These are phyloP conservation scores for Diaporthe helianthi DNA, from an alignment of 2,329 filamentous ascomycete genomes.

Conservation along the genomic window DNA sequence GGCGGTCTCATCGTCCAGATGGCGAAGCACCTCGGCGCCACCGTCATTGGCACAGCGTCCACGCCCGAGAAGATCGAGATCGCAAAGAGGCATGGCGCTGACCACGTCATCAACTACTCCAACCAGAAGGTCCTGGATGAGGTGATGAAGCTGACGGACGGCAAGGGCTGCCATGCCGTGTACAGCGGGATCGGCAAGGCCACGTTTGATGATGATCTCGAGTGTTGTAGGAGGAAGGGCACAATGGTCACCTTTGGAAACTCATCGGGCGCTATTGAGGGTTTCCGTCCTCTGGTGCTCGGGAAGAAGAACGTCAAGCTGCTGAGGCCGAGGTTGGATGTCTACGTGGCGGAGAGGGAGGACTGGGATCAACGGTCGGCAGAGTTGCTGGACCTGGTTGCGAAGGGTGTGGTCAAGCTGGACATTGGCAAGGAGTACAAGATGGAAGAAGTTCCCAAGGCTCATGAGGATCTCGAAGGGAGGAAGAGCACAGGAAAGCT, in stretches of 20 bases:
- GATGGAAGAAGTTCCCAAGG: conserved; percentile 33
- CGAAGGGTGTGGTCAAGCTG: conserved; percentile 34
- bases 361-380: conserved; percentile 52
- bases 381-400: conserved; percentile 35
- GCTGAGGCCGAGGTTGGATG: conserved; percentile 67
- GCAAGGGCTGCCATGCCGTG: conserved; percentile 76
- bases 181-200: conserved; percentile 86
- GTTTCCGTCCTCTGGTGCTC: conserved; percentile 54
- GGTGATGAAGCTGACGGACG: conserved; percentile 73
- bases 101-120: conserved; percentile 75
- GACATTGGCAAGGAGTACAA: conserved; percentile 35
- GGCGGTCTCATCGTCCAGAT: conserved; percentile 80
- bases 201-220: conserved; percentile 59
- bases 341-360: conserved; percentile 67
- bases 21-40: conserved; percentile 74
- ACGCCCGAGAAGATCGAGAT: conserved; percentile 75
- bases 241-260: conserved; percentile 72
- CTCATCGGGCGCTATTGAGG: conserved; percentile 67
- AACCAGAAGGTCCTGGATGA: conserved; percentile 62
- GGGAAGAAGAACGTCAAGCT: conserved; percentile 71
- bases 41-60: conserved; percentile 80
- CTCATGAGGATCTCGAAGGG: conserved; percentile 32
- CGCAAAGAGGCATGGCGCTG: conserved; percentile 74
- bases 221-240: conserved; percentile 58
- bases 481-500: conserved; percentile 35